A percentile compares a stretch with the other conserved stretches of the same genome.
phyloP scores from a whole-genome alignment of 441 rosid species.

The Syzygium syzygioides region DNA sequence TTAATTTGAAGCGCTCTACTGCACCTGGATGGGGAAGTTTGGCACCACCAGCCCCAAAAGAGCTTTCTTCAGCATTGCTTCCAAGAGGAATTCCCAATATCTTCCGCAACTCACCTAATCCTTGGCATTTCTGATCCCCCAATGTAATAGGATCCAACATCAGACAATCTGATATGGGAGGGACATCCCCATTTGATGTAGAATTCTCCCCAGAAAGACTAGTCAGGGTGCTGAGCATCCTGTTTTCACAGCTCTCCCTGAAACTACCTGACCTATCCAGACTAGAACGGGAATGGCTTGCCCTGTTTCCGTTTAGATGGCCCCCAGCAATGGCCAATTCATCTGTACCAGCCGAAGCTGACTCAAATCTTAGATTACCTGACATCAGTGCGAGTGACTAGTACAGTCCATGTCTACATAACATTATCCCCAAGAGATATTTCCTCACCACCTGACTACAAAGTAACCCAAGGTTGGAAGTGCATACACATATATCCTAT shows the following conservation, averaged over 20 bases:
- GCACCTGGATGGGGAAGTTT: conserved; percentile 38
- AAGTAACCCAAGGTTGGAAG: not conserved
- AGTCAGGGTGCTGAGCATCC: conserved; percentile 28
- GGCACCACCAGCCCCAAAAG: conserved; percentile 39
- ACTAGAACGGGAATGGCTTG: conserved; percentile 24
- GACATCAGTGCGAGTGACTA: conserved; percentile 26
- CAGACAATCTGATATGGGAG: conserved; percentile 23
- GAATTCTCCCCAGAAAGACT: conserved; percentile 27
- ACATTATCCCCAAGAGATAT: not conserved
- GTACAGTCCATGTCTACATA: not conserved
- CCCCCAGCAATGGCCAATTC: conserved; percentile 34
- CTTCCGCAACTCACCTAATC: conserved; percentile 39
- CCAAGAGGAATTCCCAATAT: conserved; percentile 39
- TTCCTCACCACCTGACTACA: not conserved
- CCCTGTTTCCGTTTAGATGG: conserved; percentile 43
- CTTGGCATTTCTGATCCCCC: conserved; percentile 32
- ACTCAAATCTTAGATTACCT: conserved; percentile 39
- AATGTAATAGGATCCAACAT: conserved; percentile 40
- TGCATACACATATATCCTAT: not conserved
- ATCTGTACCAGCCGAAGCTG: conserved; percentile 32
- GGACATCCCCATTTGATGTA: conserved; percentile 20
- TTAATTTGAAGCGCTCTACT: conserved; percentile 43
- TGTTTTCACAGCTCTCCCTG: conserved; percentile 34
- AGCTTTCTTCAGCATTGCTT: conserved; percentile 29
- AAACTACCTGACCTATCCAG: conserved; percentile 56